These are phyloP conservation scores for Colletotrichum endophyticum DNA, from an alignment of 2,329 filamentous ascomycete species.

Conservation along the genomic window DNA sequence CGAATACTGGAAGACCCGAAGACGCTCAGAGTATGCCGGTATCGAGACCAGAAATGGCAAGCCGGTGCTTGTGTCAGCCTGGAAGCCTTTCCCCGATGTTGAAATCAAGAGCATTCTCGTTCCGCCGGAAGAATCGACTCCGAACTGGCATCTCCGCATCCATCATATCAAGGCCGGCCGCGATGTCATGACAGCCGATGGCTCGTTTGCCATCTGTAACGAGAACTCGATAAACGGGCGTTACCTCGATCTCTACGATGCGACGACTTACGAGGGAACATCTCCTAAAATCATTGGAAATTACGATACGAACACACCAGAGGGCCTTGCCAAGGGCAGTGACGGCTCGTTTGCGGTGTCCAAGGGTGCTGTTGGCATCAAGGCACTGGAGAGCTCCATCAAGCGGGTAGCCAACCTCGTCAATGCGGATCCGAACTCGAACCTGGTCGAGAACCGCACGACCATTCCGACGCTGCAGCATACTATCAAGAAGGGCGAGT, in stretches of 20 bases:
- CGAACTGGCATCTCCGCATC: conserved; percentile 73
- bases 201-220: conserved; percentile 73
- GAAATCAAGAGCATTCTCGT: conserved; percentile 68
- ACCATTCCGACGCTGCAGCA: conserved; percentile 73
- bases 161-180: conserved; percentile 67
- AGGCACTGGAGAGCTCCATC: conserved; percentile 53
- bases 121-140: conserved; percentile 60
- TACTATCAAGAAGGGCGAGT: conserved; percentile 61
- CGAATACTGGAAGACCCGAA: conserved; percentile 80
- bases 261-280: conserved; percentile 52
- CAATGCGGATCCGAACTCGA: conserved; percentile 80
- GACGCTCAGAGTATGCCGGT: conserved; percentile 67
- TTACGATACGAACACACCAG: conserved; percentile 61
- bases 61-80: conserved; percentile 70
- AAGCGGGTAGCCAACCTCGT: conserved; percentile 67
- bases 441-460: conserved; percentile 74
- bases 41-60: conserved; percentile 60
- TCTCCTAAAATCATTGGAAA: conserved; percentile 63
- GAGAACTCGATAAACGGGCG: conserved; percentile 52
- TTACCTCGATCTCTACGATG: conserved; percentile 51
- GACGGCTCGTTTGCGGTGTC: conserved; percentile 62
- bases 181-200: conserved; percentile 74
- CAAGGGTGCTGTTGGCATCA: conserved; percentile 62
- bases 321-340: conserved; percentile 54
- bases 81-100: conserved; percentile 75